Conservation (phyloP, 2,329 filamentous ascomycete species). For the Aspergillus sergii region DNA sequence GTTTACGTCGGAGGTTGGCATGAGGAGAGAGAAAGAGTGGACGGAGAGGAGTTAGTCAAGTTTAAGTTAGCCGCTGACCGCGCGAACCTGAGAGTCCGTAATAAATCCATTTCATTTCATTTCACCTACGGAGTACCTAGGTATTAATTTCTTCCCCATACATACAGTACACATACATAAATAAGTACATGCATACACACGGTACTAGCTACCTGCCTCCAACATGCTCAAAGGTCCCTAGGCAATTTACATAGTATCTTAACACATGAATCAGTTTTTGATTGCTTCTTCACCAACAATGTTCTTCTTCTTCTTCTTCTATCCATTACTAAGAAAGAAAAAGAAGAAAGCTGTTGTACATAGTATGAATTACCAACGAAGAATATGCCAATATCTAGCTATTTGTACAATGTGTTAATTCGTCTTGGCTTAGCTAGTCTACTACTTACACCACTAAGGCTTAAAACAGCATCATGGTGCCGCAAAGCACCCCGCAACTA, state of each 20-base stretch:
- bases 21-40: constrained; percentile 9
- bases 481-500: constrained; percentile 17
- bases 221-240: too few species aligned
- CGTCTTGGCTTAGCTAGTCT: neutral
- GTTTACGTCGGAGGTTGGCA: neutral
- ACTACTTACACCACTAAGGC: neutral
- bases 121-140: neutral
- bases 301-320: too few species aligned
- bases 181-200: neutral
- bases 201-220: too few species aligned
- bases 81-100: neutral
- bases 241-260: too few species aligned
- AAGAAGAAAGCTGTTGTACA: neutral
- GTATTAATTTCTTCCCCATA: neutral
- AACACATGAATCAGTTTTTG: too few species aligned
- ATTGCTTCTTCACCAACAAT: too few species aligned
- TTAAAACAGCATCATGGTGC: constrained; percentile 12
- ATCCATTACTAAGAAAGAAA: neutral
- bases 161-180: neutral
- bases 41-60: constrained; percentile 6
- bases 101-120: neutral
- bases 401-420: neutral
- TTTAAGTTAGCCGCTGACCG: neutral
- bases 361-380: neutral
- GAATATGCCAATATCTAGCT: neutral